Evolutionary conservation across 2,329 filamentous ascomycete species (phyloP).

Genomic region (Monilinia fructigena): DNA sequence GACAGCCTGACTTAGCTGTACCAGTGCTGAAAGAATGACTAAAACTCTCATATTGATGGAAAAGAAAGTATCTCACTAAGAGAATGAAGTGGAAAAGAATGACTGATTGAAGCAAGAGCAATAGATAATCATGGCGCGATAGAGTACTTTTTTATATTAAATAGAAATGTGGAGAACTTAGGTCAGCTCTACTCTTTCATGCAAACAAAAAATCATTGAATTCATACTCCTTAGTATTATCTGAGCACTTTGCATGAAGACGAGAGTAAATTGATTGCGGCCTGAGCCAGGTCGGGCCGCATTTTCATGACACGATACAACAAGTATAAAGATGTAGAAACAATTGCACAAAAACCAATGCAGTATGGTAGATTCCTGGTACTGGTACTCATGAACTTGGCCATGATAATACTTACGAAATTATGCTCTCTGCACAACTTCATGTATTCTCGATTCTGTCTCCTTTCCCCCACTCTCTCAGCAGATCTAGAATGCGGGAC

Average conservation of each 20-base stretch:
- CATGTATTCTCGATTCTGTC: neutral
- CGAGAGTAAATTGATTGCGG: constrained; percentile 1
- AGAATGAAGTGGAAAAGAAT: neutral
- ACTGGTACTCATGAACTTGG: neutral
- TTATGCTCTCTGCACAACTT: too few relatives aligned
- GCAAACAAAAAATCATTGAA: neutral
- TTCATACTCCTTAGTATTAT: neutral
- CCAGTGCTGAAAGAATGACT: neutral
- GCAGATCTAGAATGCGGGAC: neutral
- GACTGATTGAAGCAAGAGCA: neutral
- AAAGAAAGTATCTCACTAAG: neutral
- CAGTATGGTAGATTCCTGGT: neutral
- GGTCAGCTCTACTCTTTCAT: neutral
- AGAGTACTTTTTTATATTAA: neutral
- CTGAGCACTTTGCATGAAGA: neutral
- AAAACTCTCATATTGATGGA: neutral
- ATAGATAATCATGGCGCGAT: neutral
- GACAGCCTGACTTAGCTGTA: neutral
- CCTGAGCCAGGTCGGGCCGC: neutral
- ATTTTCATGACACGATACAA: neutral
- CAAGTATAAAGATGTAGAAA: neutral
- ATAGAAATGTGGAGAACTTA: neutral
- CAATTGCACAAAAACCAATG: too few relatives aligned
- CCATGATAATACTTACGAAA: neutral
- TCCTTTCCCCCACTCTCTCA: neutral